Evolutionary conservation across 129 eudicot species (phyloP).

Genomic region (Tanacetum coccineum): DNA sequence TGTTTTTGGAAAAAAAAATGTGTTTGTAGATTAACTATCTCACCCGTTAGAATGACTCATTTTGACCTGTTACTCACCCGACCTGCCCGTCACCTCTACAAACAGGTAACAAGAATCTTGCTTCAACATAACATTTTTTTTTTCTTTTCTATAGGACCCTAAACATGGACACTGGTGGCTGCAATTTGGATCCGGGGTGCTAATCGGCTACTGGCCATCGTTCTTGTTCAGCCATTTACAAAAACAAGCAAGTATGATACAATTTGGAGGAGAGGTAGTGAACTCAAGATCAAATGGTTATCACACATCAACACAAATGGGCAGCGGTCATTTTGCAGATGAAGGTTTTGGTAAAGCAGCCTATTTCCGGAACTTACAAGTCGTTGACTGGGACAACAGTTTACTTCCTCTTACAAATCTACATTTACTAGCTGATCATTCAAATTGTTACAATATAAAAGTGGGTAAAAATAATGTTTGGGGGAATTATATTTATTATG

Average conservation of each 20-base stretch:
- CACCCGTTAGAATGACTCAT: background rate
- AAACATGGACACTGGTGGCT: slow-evolving; percentile 99
- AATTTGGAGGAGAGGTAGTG: slow-evolving; percentile 95
- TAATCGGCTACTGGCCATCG: slow-evolving; percentile 95
- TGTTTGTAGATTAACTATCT: background rate
- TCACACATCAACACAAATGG: slow-evolving; percentile 97
- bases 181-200: slow-evolving; percentile 67
- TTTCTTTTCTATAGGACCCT: slow-evolving; percentile 54
- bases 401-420: slow-evolving; percentile 71
- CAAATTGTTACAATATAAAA: slow-evolving; percentile 72
- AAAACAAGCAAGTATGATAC: slow-evolving; percentile 88
- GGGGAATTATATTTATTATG: slow-evolving; percentile 96
- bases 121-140: background rate
- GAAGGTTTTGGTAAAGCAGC: slow-evolving; percentile 91
- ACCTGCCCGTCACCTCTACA: background rate
- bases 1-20: background rate
- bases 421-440: slow-evolving; percentile 80
- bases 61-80: slow-evolving; percentile 1
- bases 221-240: slow-evolving; percentile 73
- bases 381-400: slow-evolving; percentile 93
- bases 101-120: background rate
- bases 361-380: slow-evolving; percentile 83
- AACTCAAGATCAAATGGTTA: slow-evolving; percentile 65
- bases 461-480: slow-evolving; percentile 86
- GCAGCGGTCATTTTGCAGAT: slow-evolving; percentile 89